Evolutionary conservation across 192 early-diverging fungal species (phyloP), one percentile per base, ranked within the genome.

Genomic region (Chytriomyces sp.): DNA sequence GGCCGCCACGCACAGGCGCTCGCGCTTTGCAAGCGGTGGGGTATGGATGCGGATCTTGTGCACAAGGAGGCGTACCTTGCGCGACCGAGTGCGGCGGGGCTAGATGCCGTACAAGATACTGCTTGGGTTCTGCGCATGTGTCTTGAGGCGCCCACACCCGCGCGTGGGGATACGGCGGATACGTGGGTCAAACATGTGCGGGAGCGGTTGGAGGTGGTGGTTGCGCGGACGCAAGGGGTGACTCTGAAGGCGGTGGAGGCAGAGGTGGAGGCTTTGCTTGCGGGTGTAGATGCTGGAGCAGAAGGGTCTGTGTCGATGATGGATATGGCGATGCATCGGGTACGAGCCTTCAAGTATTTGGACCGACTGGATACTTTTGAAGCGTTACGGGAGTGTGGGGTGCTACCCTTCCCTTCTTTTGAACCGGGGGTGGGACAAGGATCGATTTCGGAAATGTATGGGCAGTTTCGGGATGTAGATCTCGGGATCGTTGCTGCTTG

Each of bases 321-420:
- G 32, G 58, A 70, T 19, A 40, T 79, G 70, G 79, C 84, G 52
- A 61, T 84, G 60, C 83, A 78, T 53, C 79, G 90, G 5, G 75
- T 80, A 64, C 83, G 80, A 39, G 76, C 89, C 5, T 68, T 92
- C 7, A 79, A 89, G 28, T 89, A 89, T 52, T 59, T 89, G 2
- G 88, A 90, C 67, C 77, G 89, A 26, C 64, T 93, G 39, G 80
- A 79, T 4, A 90, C 90, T 0, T 87, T 84, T 77, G 76, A 80
- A 4, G 87, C 85, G 33, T 85, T 93, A 17, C 72, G 70, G 31
- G 78, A 75, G 7, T 52, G 39, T 3, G 71, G 59, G 17, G 36
- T 72, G 17, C 59, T 70, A 2, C 61, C 71, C 19, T n/a, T 49
- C 22, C 22, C 22, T 22, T n/a, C 17, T 49, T n/a, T n/a, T n/a